Evolutionary conservation across 1,139 yeast species (phyloP), one percentile per base, ranked within the genome.

Genomic region (Zygoascus sp.): DNA sequence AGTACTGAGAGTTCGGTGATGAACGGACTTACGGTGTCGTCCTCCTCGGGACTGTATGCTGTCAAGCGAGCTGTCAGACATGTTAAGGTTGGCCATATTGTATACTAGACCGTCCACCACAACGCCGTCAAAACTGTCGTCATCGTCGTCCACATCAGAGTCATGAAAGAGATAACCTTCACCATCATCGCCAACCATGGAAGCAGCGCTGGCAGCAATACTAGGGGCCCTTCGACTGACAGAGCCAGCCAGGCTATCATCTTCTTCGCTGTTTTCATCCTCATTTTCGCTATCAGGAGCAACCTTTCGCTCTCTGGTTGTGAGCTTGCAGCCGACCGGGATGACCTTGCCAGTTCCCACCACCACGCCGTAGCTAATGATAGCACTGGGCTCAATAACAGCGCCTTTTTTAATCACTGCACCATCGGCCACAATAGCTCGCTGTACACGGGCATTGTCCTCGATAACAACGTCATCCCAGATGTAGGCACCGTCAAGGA

Each of bases 401-500:
- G 79, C 80, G 47, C 73, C 72, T 3, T 68, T 53, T 20, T 81
- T 81, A 47, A 92, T 68, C 1, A 65, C 63, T 0, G 83, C 83
- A 53, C 74, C 67, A 28, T 77, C 70, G 1, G 95, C 96, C 32
- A 92, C 74, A 35, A 92, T 81, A 0, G 94, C 73, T 55, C 79
- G 77, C 40, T 70, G 71, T 17, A 92, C 67, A 0, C 63, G 66
- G 13, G 78, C 73, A 42, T 79, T 74, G 61, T 88, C 94, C 47
- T 77, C 88, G 53, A 94, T 79, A 1, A 70, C 67, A 1, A 85
- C 82, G 55, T 83, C 77, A 56, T 88, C 95, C 96, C 97, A 92
- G 40, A 92, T 76, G 60, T 85, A 90, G 19, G 96, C 80, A 58
- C 86, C 82, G 42, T 70, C 75, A 46, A 92, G 79, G 2, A 56